Percentiles rank a stretch among this genome's conserved stretches.
Conservation (phyloP, 2,329 filamentous ascomycete species). For the Tothia fuscella region DNA sequence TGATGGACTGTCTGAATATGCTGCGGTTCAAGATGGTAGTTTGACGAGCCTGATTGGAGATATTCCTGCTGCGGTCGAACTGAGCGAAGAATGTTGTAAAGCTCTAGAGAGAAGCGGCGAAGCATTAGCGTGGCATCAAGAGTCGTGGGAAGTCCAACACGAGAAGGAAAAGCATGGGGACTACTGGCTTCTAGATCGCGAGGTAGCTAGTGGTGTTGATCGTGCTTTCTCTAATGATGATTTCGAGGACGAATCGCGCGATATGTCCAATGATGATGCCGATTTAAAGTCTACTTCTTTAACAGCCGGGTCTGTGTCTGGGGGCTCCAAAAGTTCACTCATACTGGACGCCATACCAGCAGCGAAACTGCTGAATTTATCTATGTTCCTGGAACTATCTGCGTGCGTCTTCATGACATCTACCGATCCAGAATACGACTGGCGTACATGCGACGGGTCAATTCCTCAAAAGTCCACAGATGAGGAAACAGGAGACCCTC, state of each 20-base stretch:
- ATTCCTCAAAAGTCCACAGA: conserved; percentile 57
- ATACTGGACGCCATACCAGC: conserved; percentile 23
- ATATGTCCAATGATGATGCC: not conserved
- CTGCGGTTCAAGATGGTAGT: conserved; percentile 25
- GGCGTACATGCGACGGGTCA: conserved; percentile 31
- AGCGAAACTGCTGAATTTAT: conserved; percentile 20
- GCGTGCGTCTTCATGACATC: conserved; percentile 26
- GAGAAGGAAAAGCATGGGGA: conserved; percentile 51
- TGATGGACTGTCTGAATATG: conserved; percentile 29
- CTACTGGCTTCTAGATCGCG: conserved; percentile 51
- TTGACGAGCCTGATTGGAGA: conserved; percentile 37
- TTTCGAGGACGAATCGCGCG: not conserved
- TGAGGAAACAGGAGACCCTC: conserved; percentile 23
- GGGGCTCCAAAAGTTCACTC: conserved; percentile 4
- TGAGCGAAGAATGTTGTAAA: conserved; percentile 52
- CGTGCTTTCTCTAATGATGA: not conserved
- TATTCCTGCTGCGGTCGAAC: conserved; percentile 59
- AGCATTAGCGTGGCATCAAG: conserved; percentile 51
- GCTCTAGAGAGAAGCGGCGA: conserved; percentile 59
- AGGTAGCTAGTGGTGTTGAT: conserved; percentile 19
- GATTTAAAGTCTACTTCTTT: not conserved
- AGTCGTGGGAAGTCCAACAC: conserved; percentile 45
- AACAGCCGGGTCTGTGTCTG: not conserved
- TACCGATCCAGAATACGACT: conserved; percentile 5
- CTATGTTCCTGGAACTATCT: conserved; percentile 21